Conservation (phyloP, 2,329 filamentous ascomycete species). For the Cladosporium phlei region DNA sequence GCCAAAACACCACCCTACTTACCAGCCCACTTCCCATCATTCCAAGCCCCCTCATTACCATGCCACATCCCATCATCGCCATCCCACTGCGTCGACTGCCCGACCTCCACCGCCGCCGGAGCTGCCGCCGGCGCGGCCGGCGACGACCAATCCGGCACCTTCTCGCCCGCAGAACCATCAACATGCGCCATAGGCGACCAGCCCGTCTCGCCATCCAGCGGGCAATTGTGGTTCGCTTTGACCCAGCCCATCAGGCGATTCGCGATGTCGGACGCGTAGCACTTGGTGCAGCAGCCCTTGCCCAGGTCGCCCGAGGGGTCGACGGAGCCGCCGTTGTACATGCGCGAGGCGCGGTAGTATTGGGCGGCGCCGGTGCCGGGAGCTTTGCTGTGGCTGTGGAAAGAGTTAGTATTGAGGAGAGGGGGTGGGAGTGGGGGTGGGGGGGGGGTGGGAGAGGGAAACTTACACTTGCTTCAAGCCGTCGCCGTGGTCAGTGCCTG, state of each 20-base stretch:
- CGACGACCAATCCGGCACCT: not conserved
- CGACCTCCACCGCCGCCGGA: not conserved
- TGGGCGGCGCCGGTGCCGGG: constrained; percentile 2
- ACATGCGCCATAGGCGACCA: constrained; percentile 10
- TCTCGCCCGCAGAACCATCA: not conserved
- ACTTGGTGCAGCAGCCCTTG: constrained; percentile 45
- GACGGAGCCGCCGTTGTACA: constrained; percentile 49
- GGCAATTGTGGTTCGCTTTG: constrained; percentile 12
- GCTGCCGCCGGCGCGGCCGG: not conserved
- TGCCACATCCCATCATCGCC: constrained; percentile 13
- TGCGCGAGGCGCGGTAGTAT: constrained; percentile 46
- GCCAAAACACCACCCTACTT: not conserved
- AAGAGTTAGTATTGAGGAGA: not conserved
- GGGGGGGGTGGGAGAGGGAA: not conserved
- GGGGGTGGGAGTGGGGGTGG: not conserved
- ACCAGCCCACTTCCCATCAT: constrained; percentile 1
- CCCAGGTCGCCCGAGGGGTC: constrained; percentile 29
- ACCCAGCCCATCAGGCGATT: constrained; percentile 44
- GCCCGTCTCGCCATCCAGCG: constrained; percentile 5
- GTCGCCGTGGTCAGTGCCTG: constrained; percentile 39
- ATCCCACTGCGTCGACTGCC: constrained; percentile 8
- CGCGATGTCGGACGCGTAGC: constrained; percentile 50
- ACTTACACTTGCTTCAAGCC: constrained; percentile 37
- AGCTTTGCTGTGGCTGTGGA: constrained; percentile 5
- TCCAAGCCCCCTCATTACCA: constrained; percentile 5